Base-by-base conservation (phyloP, 345 rosid genomes). In the Schrenkiella parvula region DNA sequence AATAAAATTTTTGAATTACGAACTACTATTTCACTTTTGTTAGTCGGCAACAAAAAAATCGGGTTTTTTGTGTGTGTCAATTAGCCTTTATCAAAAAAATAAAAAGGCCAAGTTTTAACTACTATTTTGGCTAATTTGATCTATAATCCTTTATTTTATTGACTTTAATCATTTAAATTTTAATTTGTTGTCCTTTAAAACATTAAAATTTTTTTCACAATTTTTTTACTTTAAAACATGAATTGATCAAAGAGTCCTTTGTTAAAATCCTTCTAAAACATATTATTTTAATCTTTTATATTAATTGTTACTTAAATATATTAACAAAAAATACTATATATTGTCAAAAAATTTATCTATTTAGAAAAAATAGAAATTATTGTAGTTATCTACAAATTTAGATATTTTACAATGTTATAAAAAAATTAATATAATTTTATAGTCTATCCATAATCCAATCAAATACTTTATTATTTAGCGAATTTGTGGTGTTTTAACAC, bases 401-500 rank as follows among this genome's bases (percentile, higher is more conserved):
- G 35, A 26, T 8, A 29, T 15, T 51, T 31, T n/a, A n/a, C n/a
- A n/a, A n/a, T n/a, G n/a, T n/a, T n/a, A n/a, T n/a, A n/a, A n/a
- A n/a, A n/a, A n/a, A n/a, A n/a, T n/a, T n/a, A n/a, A n/a, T n/a
- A n/a, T n/a, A n/a, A n/a, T n/a, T n/a, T n/a, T n/a, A n/a, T n/a
- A n/a, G n/a, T n/a, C n/a, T n/a, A n/a, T 22, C 17, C 22, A 48
- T 11, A 21, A 19, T 21, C 52, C 25, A 3, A 3, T 23, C 25
- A 1, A 3, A 4, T 46, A 19, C 28, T 66, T 38, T 14, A 39
- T 58, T n/a, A n/a, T n/a, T 55, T 74, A 21, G 56, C 60, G 73
- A 68, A 5, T 23, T 6, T 53, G 19, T 51, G 51, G 41, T 75
- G 31, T 4, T 59, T 59, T 75, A 74, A 18, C 56, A 15, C 9